Evolutionary conservation across 495 filamentous ascomycete species (phyloP).

Genomic region (Letharia lupina): DNA sequence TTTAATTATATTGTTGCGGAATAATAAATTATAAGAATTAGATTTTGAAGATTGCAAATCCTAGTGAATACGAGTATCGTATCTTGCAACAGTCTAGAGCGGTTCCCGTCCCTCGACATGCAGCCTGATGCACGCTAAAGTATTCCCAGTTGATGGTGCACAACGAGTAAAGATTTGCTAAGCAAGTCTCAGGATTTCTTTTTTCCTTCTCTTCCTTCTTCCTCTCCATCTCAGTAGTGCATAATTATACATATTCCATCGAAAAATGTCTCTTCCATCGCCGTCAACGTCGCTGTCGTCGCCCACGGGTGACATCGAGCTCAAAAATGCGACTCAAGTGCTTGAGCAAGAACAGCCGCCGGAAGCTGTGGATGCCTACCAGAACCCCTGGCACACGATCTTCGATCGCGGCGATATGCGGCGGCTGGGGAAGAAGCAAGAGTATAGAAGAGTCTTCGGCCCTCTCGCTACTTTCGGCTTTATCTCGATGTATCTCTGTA

Average conservation of each 20-base stretch:
- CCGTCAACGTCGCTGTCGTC: neutral
- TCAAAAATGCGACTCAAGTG: neutral
- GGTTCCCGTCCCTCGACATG: neutral
- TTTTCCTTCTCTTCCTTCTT: neutral
- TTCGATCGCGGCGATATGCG: conserved; percentile 1
- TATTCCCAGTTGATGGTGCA: too few relatives aligned
- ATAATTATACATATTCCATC: neutral
- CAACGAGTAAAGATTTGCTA: neutral
- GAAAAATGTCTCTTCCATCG: neutral
- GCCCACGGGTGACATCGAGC: neutral
- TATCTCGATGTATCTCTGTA: conserved; percentile 5
- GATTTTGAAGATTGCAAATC: too few relatives aligned
- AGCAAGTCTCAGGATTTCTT: neutral
- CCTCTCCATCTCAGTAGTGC: neutral
- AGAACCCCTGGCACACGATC: neutral
- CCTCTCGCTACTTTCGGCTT: neutral
- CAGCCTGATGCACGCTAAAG: neutral
- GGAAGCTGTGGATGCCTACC: neutral
- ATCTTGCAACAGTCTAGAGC: neutral
- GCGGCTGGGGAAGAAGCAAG: conserved; percentile 4
- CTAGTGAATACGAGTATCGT: neutral
- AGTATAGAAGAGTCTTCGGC: conserved; percentile 1
- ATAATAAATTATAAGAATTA: too few relatives aligned
- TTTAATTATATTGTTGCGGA: too few relatives aligned
- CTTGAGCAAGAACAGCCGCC: conserved; percentile 1